Evolutionary conservation across 2,329 filamentous ascomycete genomes (phyloP), one percentile per base, ranked within the genome.

Genomic region (Dryadomyces sulphureus): DNA sequence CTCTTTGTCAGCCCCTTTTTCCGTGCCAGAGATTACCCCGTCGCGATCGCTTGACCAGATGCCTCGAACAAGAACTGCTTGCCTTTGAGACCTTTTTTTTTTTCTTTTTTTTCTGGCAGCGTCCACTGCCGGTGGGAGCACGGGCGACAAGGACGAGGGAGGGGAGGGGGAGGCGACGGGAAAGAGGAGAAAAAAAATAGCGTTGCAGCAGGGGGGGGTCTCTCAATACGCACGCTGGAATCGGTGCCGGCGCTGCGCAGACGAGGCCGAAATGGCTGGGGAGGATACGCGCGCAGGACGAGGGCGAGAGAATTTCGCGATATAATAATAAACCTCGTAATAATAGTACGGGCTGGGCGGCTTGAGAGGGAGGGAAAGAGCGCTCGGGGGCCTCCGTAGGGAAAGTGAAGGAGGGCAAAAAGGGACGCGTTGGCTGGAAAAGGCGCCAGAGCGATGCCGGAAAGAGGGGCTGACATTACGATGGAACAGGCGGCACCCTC

Each of bases 41-140:
- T n/a, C n/a, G n/a, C n/a, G n/a, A n/a, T n/a, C n/a, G n/a, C n/a
- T n/a, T n/a, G n/a, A n/a, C n/a, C n/a, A n/a, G n/a, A n/a, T n/a
- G n/a, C n/a, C n/a, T n/a, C n/a, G n/a, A n/a, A n/a, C n/a, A n/a
- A n/a, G n/a, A n/a, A n/a, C n/a, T n/a, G n/a, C n/a, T n/a, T n/a
- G n/a, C n/a, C n/a, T n/a, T n/a, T n/a, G n/a, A n/a, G n/a, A n/a
- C n/a, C n/a, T n/a, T n/a, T n/a, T n/a, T n/a, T n/a, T n/a, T n/a
- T n/a, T n/a, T n/a, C n/a, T n/a, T n/a, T 43, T 35, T 38, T 46
- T 38, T 16, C n/a, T 30, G 27, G 30, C 35, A 32, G 40, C 39
- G 25, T 41, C 40, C 45, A 35, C 43, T 35, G 38, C 41, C 24
- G n/a, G 20, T n/a, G 35, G 12, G 34, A 24, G 9, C 27, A 32